Percentiles rank a stretch among this genome's conserved stretches.
These are phyloP conservation scores for Trypanosoma conorhini DNA, from an alignment of 208 protist genomes.

Conservation along the genomic window DNA sequence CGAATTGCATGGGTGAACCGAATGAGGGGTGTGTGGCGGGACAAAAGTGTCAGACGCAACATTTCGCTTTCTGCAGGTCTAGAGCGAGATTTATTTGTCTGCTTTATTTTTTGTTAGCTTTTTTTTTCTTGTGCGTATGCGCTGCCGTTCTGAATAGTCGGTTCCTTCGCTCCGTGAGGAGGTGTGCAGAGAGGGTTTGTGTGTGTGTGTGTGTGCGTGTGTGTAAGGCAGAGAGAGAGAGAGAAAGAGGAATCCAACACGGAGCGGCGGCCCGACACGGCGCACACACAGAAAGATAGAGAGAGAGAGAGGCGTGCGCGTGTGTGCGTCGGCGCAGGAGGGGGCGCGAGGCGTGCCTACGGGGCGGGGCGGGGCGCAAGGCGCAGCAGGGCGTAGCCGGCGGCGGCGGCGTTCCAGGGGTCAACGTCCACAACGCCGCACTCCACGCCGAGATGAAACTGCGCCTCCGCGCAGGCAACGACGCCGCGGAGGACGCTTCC, in stretches of 20 bases:
- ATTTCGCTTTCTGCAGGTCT: conserved; percentile 22
- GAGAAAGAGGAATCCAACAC: neutral
- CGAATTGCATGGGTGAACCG: conserved; percentile 72
- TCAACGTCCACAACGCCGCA: conserved; percentile 71
- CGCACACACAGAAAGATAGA: no score
- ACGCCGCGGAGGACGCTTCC: conserved; percentile 14
- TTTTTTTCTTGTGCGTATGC: neutral
- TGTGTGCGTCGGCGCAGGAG: no score
- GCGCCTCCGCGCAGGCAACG: neutral
- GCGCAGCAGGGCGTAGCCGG: conserved; percentile 53
- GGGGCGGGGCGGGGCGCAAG: neutral
- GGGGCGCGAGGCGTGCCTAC: neutral
- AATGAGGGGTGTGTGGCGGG: conserved; percentile 58
- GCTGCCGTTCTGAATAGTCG: neutral
- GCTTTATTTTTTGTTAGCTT: conserved; percentile 3
- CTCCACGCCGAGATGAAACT: conserved; percentile 22
- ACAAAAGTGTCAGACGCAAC: conserved; percentile 32
- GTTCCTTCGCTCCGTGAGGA: no score
- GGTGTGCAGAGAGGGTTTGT: no score
- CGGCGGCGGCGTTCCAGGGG: conserved; percentile 48
- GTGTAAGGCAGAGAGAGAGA: neutral
- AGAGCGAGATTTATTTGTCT: conserved; percentile 1
- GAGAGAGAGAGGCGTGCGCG: conserved; percentile 1
- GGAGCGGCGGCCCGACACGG: no score
- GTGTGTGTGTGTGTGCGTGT: neutral